Evolutionary conservation across 129 eudicot genomes (phyloP).

Genomic region (Pseudognaphalium luteoalbum): DNA sequence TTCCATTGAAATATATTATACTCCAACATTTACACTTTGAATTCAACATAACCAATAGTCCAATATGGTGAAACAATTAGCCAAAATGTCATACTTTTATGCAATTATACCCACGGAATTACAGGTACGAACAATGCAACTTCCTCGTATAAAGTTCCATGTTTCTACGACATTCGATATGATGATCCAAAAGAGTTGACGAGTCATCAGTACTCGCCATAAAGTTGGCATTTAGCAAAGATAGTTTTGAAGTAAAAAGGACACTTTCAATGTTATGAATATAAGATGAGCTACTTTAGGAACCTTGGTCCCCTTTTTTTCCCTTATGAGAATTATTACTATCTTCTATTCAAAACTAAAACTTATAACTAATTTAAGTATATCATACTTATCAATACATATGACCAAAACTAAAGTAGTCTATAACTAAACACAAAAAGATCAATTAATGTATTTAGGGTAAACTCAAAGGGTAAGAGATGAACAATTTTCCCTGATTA

Average conservation of each 20-base stretch:
- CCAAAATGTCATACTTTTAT: neutral
- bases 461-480: constrained; percentile 3
- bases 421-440: neutral
- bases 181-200: neutral
- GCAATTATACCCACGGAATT: neutral
- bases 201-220: neutral
- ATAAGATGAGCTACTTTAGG: no score
- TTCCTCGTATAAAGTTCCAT: neutral
- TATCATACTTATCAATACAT: no score
- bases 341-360: no score
- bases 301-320: neutral
- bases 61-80: neutral
- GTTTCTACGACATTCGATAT: neutral
- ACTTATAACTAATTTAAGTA: no score
- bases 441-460: neutral
- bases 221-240: no score
- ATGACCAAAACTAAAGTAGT: no score
- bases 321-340: neutral
- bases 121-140: neutral
- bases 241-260: no score
- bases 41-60: no score
- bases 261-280: no score
- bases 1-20: neutral
- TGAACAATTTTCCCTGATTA: neutral
- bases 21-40: neutral